Base-by-base conservation (phyloP, 331 rosid species). In the Telfairia occidentalis region DNA sequence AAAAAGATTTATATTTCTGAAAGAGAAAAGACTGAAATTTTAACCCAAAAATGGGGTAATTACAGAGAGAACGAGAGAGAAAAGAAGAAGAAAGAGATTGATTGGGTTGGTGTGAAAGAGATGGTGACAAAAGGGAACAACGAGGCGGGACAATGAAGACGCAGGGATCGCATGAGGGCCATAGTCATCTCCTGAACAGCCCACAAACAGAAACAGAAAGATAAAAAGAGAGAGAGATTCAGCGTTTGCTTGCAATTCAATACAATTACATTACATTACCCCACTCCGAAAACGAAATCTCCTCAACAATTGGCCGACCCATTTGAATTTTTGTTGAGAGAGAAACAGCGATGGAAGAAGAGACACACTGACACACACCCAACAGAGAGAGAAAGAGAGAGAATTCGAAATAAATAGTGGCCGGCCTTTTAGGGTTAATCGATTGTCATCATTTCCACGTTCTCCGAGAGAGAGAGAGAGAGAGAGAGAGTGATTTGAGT, bases 351-450 rank as follows among this genome's bases (percentile, higher is more conserved):
- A 6, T 4, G 19, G 19, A 6, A 12, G 19, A 12, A 13, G 19
- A 11, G 19, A 18, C 9, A 18, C 54, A 40, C 52, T 66, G 74
- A 67, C 53, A 60, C 46, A 42, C 67, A 28, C 11, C 13, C 66
- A 38, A 49, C 55, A 55, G 29, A 37, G 0, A 34, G 71, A 34
- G 49, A 64, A 34, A 57, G 70, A 35, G 15, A 35, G 16, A 64
- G 72, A 32, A 9, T 9, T 65, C 50, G 18, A 19, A 65, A 38
- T 65, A 38, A 38, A 37, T 10, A 65, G 73, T 65, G 30, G 73
- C n/a, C 45, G 50, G 52, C 26, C 52, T 43, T 43, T 69, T 69
- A 69, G 74, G 74, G 74, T 69, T 66, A 5, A 66, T 40, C 73
- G 19, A 26, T 66, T 66, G 52, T 66, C 52, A 21, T 66, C 73